These are phyloP conservation scores for Gossypium anomalum DNA, from an alignment of 345 rosid genomes.

Conservation along the genomic window DNA sequence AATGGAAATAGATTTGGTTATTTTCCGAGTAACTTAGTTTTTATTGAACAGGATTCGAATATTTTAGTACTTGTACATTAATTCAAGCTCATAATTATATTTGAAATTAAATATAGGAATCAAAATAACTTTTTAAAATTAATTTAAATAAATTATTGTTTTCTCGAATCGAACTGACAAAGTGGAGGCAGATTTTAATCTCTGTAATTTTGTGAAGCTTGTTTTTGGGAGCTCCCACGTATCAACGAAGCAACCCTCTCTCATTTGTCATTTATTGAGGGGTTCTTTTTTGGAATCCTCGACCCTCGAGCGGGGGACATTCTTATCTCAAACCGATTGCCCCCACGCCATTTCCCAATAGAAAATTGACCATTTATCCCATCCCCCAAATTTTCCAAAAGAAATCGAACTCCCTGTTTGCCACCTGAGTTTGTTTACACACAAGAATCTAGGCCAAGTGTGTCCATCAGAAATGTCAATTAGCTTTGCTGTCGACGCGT, in stretches of 20 bases:
- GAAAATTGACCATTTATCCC: constrained; percentile 10
- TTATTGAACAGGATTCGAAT: too few species aligned
- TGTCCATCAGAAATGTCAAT: constrained; percentile 7
- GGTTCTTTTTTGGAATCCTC: neutral
- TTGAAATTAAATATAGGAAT: too few species aligned
- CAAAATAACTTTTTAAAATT: too few species aligned
- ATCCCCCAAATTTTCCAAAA: neutral
- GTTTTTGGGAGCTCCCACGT: constrained; percentile 10
- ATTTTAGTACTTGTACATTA: too few species aligned
- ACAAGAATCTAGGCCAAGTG: constrained; percentile 19
- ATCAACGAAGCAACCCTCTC: neutral
- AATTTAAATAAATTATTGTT: too few species aligned
- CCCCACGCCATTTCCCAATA: neutral
- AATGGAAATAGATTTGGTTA: too few species aligned
- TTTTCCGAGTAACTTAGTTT: too few species aligned
- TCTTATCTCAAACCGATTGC: constrained; percentile 14
- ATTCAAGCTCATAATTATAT: too few species aligned
- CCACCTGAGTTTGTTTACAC: neutral
- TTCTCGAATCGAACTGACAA: too few species aligned
- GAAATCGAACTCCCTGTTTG: neutral
- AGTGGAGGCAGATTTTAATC: too few species aligned
- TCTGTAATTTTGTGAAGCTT: too few species aligned
- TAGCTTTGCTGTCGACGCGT: constrained; percentile 40
- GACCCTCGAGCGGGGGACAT: neutral
- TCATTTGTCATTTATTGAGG: constrained; percentile 2